phyloP scores from a whole-genome alignment of 73 alveolate species.

The Paramecium bursaria region DNA sequence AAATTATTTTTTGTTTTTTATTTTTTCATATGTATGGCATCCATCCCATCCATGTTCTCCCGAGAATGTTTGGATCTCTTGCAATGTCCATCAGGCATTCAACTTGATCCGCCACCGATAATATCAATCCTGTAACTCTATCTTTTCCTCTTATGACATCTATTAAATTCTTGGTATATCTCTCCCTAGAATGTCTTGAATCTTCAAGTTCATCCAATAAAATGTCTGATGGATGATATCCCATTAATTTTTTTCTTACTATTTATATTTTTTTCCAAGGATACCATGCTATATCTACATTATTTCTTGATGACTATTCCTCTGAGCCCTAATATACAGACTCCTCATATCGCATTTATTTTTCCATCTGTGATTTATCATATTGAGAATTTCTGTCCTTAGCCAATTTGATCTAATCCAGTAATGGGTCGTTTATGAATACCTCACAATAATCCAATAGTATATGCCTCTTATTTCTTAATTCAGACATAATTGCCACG shows the following conservation, averaged over 20 bases:
- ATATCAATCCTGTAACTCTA: conserved; percentile 56
- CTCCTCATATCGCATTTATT: conserved; percentile 12
- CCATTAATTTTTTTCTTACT: conserved; percentile 79
- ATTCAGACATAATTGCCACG: conserved; percentile 88
- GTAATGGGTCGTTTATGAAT: conserved; percentile 96
- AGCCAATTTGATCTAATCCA: conserved; percentile 95
- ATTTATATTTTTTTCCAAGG: conserved; percentile 81
- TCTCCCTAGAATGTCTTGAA: conserved; percentile 70
- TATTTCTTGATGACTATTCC: conserved; percentile 50
- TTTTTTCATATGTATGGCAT: conserved; percentile 84
- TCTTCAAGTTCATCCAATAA: conserved; percentile 79
- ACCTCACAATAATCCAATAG: conserved; percentile 97
- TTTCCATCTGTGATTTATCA: no score
- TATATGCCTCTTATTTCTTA: conserved; percentile 88
- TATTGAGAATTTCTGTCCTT: conserved; percentile 70
- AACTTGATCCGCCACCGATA: conserved; percentile 92
- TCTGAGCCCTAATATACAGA: neutral
- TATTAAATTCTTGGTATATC: conserved; percentile 64
- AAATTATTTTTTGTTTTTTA: no score
- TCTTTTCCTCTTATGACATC: conserved; percentile 76
- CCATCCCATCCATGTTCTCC: conserved; percentile 98
- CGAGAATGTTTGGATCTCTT: conserved; percentile 94
- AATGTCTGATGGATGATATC: conserved; percentile 76
- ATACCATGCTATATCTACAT: conserved; percentile 76
- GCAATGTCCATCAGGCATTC: conserved; percentile 96